Conservation (phyloP, 306 rosid genomes). For the Cyclanthera cordifolia region DNA sequence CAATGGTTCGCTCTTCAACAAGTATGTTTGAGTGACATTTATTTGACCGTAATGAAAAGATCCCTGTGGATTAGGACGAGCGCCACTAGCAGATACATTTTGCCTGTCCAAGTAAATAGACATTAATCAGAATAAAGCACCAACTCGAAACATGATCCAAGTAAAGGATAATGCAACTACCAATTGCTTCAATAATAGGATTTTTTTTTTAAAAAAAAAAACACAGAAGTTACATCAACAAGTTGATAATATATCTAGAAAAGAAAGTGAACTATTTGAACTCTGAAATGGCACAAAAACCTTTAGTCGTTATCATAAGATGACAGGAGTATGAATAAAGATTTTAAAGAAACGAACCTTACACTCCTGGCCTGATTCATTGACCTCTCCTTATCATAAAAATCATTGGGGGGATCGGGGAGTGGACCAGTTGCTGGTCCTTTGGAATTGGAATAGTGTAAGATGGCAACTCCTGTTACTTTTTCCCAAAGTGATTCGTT, state of each 20-base stretch:
- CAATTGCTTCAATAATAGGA: not conserved
- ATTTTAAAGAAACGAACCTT: conserved; percentile 42
- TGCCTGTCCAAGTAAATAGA: conserved; percentile 33
- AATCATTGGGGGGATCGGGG: conserved; percentile 65
- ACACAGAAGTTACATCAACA: not conserved
- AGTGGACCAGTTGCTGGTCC: conserved; percentile 73
- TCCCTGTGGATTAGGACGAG: conserved; percentile 94
- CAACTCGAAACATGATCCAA: not conserved
- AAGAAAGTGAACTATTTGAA: not conserved
- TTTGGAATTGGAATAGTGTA: conserved; percentile 66
- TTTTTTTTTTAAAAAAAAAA: not conserved
- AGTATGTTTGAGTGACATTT: conserved; percentile 64
- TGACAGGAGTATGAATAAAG: not conserved
- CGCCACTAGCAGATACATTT: conserved; percentile 84
- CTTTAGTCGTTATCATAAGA: not conserved
- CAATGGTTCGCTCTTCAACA: conserved; percentile 44
- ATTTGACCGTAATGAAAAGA: conserved; percentile 73
- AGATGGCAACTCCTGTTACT: conserved; percentile 78
- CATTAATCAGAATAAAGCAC: not conserved
- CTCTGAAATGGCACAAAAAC: not conserved
- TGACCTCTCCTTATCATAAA: conserved; percentile 42
- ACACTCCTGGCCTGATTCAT: conserved; percentile 68
- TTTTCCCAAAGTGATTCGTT: conserved; percentile 73
- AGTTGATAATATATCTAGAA: not conserved
- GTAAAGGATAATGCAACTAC: not conserved